phyloP scores from a whole-genome alignment of 345 rosid genomes.

The Salix exigua region DNA sequence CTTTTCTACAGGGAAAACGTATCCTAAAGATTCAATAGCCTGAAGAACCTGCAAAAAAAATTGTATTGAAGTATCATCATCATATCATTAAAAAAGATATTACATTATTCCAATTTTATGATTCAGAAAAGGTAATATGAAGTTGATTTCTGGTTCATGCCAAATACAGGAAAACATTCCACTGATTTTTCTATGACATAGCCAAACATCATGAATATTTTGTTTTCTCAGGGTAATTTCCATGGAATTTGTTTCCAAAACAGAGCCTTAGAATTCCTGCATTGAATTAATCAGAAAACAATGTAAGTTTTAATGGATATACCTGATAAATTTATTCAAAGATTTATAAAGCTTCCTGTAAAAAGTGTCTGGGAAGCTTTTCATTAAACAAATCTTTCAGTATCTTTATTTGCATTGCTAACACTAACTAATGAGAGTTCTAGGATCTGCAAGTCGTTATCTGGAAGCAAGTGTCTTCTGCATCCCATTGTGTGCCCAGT shows the following conservation, averaged over 20 bases:
- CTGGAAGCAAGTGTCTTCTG: neutral
- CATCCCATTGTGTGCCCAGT: neutral
- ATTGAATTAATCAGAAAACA: neutral
- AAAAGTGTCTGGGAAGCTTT: neutral
- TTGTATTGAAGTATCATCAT: neutral
- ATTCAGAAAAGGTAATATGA: neutral
- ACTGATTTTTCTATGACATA: too few relatives aligned
- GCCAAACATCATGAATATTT: neutral
- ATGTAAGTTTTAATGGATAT: neutral
- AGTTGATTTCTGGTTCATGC: neutral
- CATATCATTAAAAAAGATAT: neutral
- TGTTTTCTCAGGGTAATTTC: neutral
- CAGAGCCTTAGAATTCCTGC: neutral
- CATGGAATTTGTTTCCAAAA: too few relatives aligned
- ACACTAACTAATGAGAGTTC: neutral
- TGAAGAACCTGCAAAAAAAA: neutral
- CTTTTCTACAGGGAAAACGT: neutral
- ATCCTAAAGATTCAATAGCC: neutral
- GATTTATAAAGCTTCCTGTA: neutral
- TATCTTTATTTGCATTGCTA: neutral
- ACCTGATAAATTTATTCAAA: neutral
- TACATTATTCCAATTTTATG: neutral
- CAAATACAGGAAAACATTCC: neutral
- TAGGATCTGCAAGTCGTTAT: neutral
- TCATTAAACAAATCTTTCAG: neutral